Percentiles rank a stretch among this genome's conserved stretches.
Conservation (phyloP, 805 yeast genomes). For the Candida tammaniensis region DNA sequence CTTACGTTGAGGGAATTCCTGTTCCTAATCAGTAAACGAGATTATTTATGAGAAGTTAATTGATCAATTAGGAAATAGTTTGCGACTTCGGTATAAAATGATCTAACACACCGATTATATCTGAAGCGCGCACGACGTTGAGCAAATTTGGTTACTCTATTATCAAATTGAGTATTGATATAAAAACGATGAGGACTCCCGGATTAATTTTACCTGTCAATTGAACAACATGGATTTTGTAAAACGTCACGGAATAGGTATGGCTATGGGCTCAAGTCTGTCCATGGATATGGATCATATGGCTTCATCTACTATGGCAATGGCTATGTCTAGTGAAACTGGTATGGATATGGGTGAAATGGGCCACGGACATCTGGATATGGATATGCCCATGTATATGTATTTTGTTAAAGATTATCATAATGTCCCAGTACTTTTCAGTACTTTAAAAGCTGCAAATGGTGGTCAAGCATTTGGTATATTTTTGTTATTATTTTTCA, state of each 20-base stretch:
- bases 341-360: constrained; percentile 15
- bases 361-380: constrained; percentile 9
- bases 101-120: too few species aligned
- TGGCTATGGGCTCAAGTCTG: constrained; percentile 2
- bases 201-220: too few species aligned
- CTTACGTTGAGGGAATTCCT: constrained; percentile 13
- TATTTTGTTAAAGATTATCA: constrained; percentile 50
- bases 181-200: too few species aligned
- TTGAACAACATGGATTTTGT: too few species aligned
- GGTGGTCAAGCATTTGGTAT: constrained; percentile 73
- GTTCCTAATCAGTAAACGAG: too few species aligned
- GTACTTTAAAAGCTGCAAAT: constrained; percentile 47
- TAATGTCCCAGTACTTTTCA: constrained; percentile 63
- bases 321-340: constrained; percentile 9
- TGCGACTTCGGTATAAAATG: too few species aligned
- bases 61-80: too few species aligned
- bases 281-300: constrained; percentile 5
- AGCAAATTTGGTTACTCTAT: too few species aligned
- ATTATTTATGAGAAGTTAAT: too few species aligned
- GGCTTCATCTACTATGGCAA: not conserved
- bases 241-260: too few species aligned
- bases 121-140: too few species aligned
- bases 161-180: too few species aligned
- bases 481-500: constrained; percentile 56
- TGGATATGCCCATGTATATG: constrained; percentile 48